Evolutionary conservation across 2,329 filamentous ascomycete genomes (phyloP).

Genomic region (Monilinia fructigena): DNA sequence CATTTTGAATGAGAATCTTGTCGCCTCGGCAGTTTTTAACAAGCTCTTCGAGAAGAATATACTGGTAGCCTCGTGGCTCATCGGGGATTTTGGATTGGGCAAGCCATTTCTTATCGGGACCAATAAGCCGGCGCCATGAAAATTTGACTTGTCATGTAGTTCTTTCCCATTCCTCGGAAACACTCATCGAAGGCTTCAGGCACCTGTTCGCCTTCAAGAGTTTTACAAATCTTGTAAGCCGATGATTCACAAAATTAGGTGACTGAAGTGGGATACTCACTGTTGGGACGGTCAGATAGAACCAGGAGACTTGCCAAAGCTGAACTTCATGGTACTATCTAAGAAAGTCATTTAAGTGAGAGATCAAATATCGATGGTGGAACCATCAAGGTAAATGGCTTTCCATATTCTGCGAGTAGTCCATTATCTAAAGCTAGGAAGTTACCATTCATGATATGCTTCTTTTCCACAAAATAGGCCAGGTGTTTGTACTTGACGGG

Average conservation of each 20-base stretch:
- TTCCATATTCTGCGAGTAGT: slow-evolving; percentile 24
- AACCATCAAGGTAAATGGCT: slow-evolving; percentile 6
- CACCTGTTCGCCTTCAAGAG: slow-evolving; percentile 15
- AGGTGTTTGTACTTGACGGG: slow-evolving; percentile 15
- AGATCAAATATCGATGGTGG: too few species aligned
- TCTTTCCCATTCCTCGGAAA: slow-evolving; percentile 23
- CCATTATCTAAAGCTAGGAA: slow-evolving; percentile 16
- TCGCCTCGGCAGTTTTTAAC: slow-evolving; percentile 45
- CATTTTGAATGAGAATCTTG: slow-evolving; percentile 19
- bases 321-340: slow-evolving; percentile 14
- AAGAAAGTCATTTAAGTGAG: too few species aligned
- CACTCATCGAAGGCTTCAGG: slow-evolving; percentile 23
- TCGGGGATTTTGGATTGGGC: not conserved
- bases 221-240: not conserved
- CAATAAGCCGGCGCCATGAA: slow-evolving; percentile 14
- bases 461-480: slow-evolving; percentile 2
- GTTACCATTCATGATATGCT: not conserved
- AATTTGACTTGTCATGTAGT: slow-evolving; percentile 21
- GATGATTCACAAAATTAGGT: not conserved
- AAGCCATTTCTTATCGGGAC: slow-evolving; percentile 19
- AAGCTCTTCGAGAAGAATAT: slow-evolving; percentile 51
- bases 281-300: slow-evolving; percentile 29
- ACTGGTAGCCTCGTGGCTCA: slow-evolving; percentile 24
- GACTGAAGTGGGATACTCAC: not conserved
- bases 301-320: slow-evolving; percentile 36